These are phyloP conservation scores for Chlamydomonas urium DNA, from an alignment of 139 green algal species.

Conservation along the genomic window DNA sequence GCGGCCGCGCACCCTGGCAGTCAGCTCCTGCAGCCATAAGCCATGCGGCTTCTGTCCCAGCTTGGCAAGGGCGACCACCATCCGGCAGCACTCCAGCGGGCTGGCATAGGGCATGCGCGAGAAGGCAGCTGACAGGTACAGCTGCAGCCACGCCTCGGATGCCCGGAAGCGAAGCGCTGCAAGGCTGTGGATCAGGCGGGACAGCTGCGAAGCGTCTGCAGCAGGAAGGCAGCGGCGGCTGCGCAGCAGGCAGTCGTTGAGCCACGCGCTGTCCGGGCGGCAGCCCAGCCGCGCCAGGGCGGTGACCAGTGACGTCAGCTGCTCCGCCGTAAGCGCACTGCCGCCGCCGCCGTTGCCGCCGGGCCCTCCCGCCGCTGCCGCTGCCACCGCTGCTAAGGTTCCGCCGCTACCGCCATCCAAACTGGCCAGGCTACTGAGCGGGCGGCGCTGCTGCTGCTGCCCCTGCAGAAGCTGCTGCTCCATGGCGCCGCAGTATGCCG, in stretches of 20 bases:
- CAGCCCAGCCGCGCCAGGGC: slow-evolving; percentile 26
- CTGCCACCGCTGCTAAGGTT: no score
- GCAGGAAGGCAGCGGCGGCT: not conserved
- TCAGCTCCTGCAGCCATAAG: slow-evolving; percentile 33
- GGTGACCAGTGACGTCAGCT: slow-evolving; percentile 8
- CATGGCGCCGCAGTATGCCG: no score
- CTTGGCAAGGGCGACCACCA: slow-evolving; percentile 3
- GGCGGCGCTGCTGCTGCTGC: not conserved
- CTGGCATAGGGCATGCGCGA: slow-evolving; percentile 17
- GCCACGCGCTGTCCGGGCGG: slow-evolving; percentile 24
- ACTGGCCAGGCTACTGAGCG: not conserved
- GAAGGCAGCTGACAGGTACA: slow-evolving; percentile 22
- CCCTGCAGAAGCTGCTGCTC: not conserved
- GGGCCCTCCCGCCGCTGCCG: not conserved
- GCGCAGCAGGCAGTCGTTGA: slow-evolving; percentile 17
- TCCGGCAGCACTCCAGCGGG: slow-evolving; percentile 15
- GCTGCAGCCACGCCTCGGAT: slow-evolving; percentile 30
- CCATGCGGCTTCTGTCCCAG: slow-evolving; percentile 27
- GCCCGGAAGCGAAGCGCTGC: slow-evolving; percentile 22
- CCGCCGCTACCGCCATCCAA: not conserved
- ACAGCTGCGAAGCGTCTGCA: slow-evolving; percentile 5
- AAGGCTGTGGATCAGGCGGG: slow-evolving; percentile 2
- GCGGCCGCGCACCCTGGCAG: not conserved
- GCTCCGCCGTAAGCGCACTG: not conserved
- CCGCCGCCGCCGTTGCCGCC: not conserved